Evolutionary conservation across 2,329 filamentous ascomycete species (phyloP), one percentile per base, ranked within the genome.

Genomic region (Ophiostoma populinum): DNA sequence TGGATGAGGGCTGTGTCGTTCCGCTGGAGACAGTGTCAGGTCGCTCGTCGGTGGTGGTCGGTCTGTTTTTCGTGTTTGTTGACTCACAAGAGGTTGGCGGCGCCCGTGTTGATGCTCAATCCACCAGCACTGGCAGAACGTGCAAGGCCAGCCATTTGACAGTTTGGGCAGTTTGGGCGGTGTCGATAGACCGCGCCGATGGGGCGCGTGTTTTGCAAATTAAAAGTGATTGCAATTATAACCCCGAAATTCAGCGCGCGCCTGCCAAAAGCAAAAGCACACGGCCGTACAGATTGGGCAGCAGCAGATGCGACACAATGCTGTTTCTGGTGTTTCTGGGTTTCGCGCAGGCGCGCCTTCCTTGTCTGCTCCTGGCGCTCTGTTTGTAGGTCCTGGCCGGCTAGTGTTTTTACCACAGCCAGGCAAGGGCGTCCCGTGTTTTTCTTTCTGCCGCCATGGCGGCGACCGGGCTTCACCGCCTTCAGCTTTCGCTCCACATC

Each of bases 31-130:
- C 36, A 42, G 40, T 24, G 47, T 40, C 34, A 48, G 10, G 42
- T 6, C 43, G 32, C 32, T 9, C n/a, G n/a, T n/a, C n/a, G n/a
- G n/a, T n/a, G n/a, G n/a, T n/a, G n/a, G n/a, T n/a, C n/a, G n/a
- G n/a, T n/a, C n/a, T n/a, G n/a, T n/a, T n/a, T n/a, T n/a, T n/a
- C n/a, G n/a, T n/a, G n/a, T n/a, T n/a, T n/a, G n/a, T n/a, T n/a
- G n/a, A n/a, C 63, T 51, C 46, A 68, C 65, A 65, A 64, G 41
- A 62, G 52, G 51, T 73, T 75, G 42, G 70, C 70, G 39, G 66
- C 59, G 43, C 62, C 64, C 13, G 70, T 74, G 54, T 75, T 76
- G 55, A 75, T 75, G 48, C 65, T 71, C 43, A 75, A 60, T 49
- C 66, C 68, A 43, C 60, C 65, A 41, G 68, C 68, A 51, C 68